Base-by-base conservation (phyloP, 164 flowering plant genomes). In the Stephania cephalantha region DNA sequence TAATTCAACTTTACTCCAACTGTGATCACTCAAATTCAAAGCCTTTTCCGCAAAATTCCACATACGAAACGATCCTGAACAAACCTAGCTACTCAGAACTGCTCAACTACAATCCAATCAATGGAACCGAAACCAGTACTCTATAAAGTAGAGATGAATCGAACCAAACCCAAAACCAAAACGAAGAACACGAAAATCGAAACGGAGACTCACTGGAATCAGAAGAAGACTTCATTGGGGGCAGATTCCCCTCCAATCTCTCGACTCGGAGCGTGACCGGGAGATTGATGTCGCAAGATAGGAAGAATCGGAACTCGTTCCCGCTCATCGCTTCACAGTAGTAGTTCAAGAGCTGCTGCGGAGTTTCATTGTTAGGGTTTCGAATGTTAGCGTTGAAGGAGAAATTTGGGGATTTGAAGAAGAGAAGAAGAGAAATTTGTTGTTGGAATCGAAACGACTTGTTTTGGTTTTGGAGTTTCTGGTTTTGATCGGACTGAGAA, bases 231-330 rank as follows among this genome's bases (percentile, higher is more conserved):
- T 84, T 85, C 0, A 73, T 15, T 25, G 85, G 64, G 42, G 90
- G 88, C 66, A 90, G 77, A 71, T 77, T 85, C 15, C 97, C 97
- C 75, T 92, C 97, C 44, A 92, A 79, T 68, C 90, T 79, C 74
- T 92, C 93, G 71, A 92, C 77, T 52, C 91, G 84, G 46, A 92
- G 89, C 35, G 93, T 90, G 6, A 92, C 88, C 0, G 97, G 95
- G 44, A 89, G 89, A 80, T 90, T 89, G 76, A 92, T 90, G 84
- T 92, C 97, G 82, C 97, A 90, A 0, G 97, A 92, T 69, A 92
- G 75, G 85, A 92, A 92, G 87, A 92, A 90, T 18, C 95, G 81
- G 64, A 90, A 92, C 83, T 90, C 95, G 79, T 88, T 89, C 48
- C 88, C 87, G 52, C 83, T 80, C 94, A 90, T 88, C 44, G 42